Base-by-base conservation (phyloP, 257 asterid genomes). In the Salvia miltiorrhiza region DNA sequence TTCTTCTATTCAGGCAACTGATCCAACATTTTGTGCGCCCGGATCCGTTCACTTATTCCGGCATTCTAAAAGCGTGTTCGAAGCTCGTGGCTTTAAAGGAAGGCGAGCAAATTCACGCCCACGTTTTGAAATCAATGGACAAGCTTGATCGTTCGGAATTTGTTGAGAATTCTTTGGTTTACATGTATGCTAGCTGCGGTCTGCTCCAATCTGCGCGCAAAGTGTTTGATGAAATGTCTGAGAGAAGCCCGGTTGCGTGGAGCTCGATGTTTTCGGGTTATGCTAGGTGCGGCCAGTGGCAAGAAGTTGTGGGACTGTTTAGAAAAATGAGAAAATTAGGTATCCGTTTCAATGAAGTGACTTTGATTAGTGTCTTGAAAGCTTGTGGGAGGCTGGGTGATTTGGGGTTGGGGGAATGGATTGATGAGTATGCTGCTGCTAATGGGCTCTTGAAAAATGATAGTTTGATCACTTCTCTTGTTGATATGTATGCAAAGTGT, bases 301-400 rank as follows among this genome's bases (percentile, higher is more conserved):
- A 74, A 78, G 86, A 78, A 20, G 75, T 71, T 19, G 72, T 71
- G 56, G 44, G 20, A 10, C 64, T 85, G 64, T 85, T 82, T 52
- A 2, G 54, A 7, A 37, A 64, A 41, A 80, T 80, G 81, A 30
- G 70, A 65, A 52, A 67, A 56, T 28, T 23, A 48, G 73, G 78
- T 3, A 21, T 71, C n/a, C 32, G 56, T 23, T 74, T 78, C 28
- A 73, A 74, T 59, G 76, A 69, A 37, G 78, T 74, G 40, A 73
- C 81, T 1, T 66, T 82, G 76, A 61, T 76, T n/a, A 80, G 73
- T 24, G 79, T 80, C 17, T 66, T 80, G 73, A 52, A 77, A 9
- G 90, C 90, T 16, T 82, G 90, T 55, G 84, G 80, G 71, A 78
- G 69, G 79, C 60, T 74, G 17, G 80, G 80, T 21, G 75, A 80